Evolutionary conservation across 1,284 basidiomycete genomes (phyloP).

Genomic region (Crucibulum parvulum): DNA sequence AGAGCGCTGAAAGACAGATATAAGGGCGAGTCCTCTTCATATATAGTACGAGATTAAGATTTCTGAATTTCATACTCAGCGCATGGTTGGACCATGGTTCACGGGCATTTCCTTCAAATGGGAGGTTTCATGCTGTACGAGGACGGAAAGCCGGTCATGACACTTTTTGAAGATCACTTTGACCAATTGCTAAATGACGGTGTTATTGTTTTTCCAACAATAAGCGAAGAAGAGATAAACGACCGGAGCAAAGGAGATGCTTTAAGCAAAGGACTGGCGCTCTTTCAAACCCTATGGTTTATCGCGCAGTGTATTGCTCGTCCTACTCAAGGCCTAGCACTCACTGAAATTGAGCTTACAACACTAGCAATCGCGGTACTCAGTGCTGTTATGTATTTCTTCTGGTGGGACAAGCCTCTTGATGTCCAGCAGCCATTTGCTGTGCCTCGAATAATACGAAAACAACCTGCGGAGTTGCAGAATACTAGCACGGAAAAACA

Average conservation of each 20-base stretch:
- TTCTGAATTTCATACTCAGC: not conserved
- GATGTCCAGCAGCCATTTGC: constrained; percentile 12
- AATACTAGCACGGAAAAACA: too few species aligned
- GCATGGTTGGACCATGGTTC: constrained; percentile 1
- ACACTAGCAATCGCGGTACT: constrained; percentile 34
- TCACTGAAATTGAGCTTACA: constrained; percentile 37
- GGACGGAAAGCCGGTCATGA: not conserved
- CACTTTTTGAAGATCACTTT: not conserved
- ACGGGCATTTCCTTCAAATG: constrained; percentile 10
- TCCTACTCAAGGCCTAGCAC: constrained; percentile 16
- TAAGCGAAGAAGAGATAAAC: constrained; percentile 28
- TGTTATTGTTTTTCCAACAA: not conserved
- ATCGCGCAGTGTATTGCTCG: constrained; percentile 32
- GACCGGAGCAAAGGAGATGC: constrained; percentile 35
- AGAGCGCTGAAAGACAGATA: not conserved
- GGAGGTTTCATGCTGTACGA: constrained; percentile 5
- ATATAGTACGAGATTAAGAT: too few species aligned
- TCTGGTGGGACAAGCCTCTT: constrained; percentile 45
- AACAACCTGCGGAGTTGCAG: too few species aligned
- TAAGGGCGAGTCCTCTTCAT: not conserved
- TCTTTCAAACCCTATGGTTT: constrained; percentile 40
- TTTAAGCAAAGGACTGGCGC: constrained; percentile 30
- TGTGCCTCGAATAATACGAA: too few species aligned
- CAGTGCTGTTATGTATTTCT: constrained; percentile 26
- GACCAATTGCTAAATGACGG: not conserved